Conservation (phyloP, 2,329 filamentous ascomycete species). For the Aspergillus thermomutatus region DNA sequence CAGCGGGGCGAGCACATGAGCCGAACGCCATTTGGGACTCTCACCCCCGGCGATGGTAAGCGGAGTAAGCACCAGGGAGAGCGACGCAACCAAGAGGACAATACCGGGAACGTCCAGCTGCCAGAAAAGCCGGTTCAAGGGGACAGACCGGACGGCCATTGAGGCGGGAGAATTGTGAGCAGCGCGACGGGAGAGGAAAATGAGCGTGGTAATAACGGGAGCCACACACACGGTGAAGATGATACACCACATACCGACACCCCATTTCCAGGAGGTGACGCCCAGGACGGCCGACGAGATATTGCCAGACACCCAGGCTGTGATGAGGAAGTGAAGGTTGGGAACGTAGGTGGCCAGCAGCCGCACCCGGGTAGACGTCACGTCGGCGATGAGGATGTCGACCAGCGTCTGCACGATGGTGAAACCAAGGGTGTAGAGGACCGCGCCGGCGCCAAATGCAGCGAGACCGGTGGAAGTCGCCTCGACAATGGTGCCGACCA, state of each 20-base stretch:
- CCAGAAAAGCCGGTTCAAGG: neutral
- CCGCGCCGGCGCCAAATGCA: neutral
- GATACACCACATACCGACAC: slow-evolving; percentile 1
- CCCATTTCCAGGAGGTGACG: neutral
- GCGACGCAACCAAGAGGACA: neutral
- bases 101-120: neutral
- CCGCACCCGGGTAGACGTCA: neutral
- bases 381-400: neutral
- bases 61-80: neutral
- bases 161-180: neutral
- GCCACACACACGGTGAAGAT: neutral
- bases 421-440: neutral
- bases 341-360: neutral
- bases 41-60: neutral
- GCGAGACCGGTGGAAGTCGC: neutral
- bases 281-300: neutral
- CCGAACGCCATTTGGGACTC: neutral
- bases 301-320: neutral
- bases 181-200: neutral
- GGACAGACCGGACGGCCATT: neutral
- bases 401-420: neutral
- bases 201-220: neutral
- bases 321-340: neutral
- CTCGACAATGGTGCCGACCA: neutral
- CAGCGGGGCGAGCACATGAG: neutral